Percentiles rank a stretch among this genome's conserved stretches.
Conservation (phyloP, 176 grass and related monocot genomes). For the Stipa capillata region DNA sequence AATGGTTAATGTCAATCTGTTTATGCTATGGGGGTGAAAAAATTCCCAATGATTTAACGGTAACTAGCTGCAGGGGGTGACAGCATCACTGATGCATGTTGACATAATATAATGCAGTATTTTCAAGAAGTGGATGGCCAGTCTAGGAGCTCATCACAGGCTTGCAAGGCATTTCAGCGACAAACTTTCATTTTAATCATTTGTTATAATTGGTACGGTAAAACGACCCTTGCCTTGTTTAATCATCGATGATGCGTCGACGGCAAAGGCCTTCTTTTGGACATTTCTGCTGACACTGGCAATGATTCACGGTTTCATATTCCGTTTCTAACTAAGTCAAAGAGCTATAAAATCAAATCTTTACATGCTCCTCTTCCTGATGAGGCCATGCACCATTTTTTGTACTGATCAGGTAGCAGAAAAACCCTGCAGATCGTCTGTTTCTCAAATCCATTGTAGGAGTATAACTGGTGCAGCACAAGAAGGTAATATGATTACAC, state of each 20-base stretch:
- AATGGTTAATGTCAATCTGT: not conserved
- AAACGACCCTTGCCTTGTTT: conserved; percentile 11
- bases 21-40: not conserved
- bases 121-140: conserved; percentile 35
- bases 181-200: not conserved
- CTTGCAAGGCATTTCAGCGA: conserved; percentile 2
- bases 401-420: not conserved
- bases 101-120: conserved; percentile 11
- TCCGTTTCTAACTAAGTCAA: not conserved
- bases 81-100: not conserved
- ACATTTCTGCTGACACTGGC: conserved; percentile 7
- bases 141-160: conserved; percentile 15
- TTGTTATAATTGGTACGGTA: not conserved
- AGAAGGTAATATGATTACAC: not conserved
- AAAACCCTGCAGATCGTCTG: too few relatives aligned
- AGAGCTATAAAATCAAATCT: not conserved
- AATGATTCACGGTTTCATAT: not conserved
- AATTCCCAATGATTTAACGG: not conserved
- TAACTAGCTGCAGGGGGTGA: not conserved
- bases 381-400: not conserved
- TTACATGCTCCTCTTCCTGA: too few relatives aligned
- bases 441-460: not conserved
- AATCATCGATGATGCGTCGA: not conserved
- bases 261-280: not conserved
- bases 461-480: not conserved